Evolutionary conservation across 345 rosid species (phyloP), one percentile per base, ranked within the genome.

Genomic region (Leavenworthia alabamica): DNA sequence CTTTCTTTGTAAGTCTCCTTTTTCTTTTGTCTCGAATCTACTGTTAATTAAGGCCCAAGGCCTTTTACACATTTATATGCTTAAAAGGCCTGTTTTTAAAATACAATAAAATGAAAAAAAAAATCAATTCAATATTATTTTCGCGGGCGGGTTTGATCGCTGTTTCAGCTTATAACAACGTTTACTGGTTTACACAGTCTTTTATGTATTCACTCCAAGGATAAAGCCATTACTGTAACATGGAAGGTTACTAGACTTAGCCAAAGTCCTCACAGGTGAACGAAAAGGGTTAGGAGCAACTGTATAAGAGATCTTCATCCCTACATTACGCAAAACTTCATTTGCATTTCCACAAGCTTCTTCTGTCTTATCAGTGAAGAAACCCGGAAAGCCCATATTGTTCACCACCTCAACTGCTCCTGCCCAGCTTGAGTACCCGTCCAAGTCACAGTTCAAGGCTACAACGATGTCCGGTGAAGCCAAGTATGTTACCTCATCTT

Each of bases 341-440:
- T 79, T 77, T n/a, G 81, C 70, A 66, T 79, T 75, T 50, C 63
- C 62, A 5, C 80, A 83, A 13, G 77, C 66, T 62, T 80, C 67
- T 66, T 83, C 88, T 12, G 82, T 77, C 44, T 63, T 75, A 45
- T 83, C 79, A 2, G 82, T 81, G 60, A 79, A 75, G 67, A 77
- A 79, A 16, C 86, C 68, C 0, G 80, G 83, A 49, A 76, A 66
- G 5, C 63, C 60, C 42, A 44, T 70, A 6, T 78, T 54, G 42
- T 76, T 77, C 39, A 81, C 61, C 35, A 33, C 29, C 45, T 83
- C 82, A 47, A 78, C 78, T 9, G 78, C 82, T 43, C 78, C 83
- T 13, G 48, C 64, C 82, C 82, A 81, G 45, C 58, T 74, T 0
- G 61, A 47, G 50, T 76, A 68, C 74, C 73, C 33, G 32, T 78